Evolutionary conservation across 106 monocot species (phyloP), one percentile per base, ranked within the genome.

Genomic region (Posidonia australis): DNA sequence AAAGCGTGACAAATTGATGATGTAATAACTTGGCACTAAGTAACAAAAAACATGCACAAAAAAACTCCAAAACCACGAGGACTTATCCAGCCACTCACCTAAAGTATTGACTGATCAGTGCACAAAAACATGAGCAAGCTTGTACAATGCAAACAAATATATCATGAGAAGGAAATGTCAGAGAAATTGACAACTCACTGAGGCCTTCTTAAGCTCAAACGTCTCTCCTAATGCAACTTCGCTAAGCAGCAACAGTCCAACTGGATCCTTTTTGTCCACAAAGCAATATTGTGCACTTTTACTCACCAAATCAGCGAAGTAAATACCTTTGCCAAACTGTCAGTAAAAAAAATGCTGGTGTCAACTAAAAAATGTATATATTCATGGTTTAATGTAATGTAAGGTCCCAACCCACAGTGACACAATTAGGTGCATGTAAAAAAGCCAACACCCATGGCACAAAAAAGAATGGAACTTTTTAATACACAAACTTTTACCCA

Each of bases 271-370:
- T 66, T 71, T 90, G 77, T 96, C 90, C 41, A 87, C 87, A 42
- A 42, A 90, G 52, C 90, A 96, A 57, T 96, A 96, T 43, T 96
- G 96, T 74, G 96, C 96, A 46, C 96, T 96, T 79, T 96, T 96
- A 68, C 96, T 96, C 41, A 85, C 90, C 14, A 96, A 73, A 70
- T 96, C 96, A 55, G 96, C 96, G 46, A 96, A 96, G 74, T 96
- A 96, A 58, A 96, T 25, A 17, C 96, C 96, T 79, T 96, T 96
- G 55, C 96, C 96, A 74, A 96, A 96, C 96, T 96, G 46, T 66
- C 54, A 73, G 18, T 11, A 14, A 73, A 61, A 7, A 36, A 36
- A 36, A 7, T 7, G 7, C 36, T 36, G 36, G 36, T 36, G 36
- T 36, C 32, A 60, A 64, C 66, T 23, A 32, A 48, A 1, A 32